A percentile compares a stretch with the other conserved stretches of the same genome.
Conservation (phyloP, 1,139 yeast species). For the Candida mesenterica region DNA sequence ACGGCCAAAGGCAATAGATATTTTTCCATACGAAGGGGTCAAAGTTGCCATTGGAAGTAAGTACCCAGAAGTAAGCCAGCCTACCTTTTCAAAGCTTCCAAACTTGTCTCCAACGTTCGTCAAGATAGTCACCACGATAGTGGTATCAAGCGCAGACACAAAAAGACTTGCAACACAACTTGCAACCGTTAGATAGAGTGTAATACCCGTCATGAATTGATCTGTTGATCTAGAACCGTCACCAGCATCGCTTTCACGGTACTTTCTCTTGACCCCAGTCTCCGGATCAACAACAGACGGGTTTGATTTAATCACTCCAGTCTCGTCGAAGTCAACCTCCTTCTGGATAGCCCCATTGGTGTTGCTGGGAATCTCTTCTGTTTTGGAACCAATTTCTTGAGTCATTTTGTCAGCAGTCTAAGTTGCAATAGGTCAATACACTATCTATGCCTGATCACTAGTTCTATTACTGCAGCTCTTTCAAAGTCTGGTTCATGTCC, state of each 20-base stretch:
- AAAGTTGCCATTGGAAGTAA: slow-evolving; percentile 23
- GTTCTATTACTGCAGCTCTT: no score
- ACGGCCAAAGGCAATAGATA: slow-evolving; percentile 23
- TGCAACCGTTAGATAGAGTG: slow-evolving; percentile 14
- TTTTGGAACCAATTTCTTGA: no score
- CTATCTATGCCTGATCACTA: no score
- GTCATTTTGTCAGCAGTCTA: no score
- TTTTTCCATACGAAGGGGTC: slow-evolving; percentile 22
- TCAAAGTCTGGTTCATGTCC: no score
- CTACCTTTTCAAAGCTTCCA: slow-evolving; percentile 18
- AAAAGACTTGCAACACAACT: slow-evolving; percentile 20
- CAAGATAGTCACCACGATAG: slow-evolving; percentile 23
- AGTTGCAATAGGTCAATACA: no score
- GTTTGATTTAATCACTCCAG: no score
- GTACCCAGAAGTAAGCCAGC: slow-evolving; percentile 23
- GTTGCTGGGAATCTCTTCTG: no score
- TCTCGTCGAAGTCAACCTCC: no score
- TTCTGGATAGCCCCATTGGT: no score
- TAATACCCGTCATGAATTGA: slow-evolving; percentile 18
- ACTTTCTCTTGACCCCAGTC: background rate
- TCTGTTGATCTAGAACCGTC: slow-evolving; percentile 21
- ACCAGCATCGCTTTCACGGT: slow-evolving; percentile 22
- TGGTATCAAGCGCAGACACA: slow-evolving; percentile 23
- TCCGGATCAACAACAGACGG: background rate
- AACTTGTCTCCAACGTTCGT: slow-evolving; percentile 20